These are phyloP conservation scores for Kodamaea jinghongensis DNA, from an alignment of 805 yeast species.

Conservation along the genomic window DNA sequence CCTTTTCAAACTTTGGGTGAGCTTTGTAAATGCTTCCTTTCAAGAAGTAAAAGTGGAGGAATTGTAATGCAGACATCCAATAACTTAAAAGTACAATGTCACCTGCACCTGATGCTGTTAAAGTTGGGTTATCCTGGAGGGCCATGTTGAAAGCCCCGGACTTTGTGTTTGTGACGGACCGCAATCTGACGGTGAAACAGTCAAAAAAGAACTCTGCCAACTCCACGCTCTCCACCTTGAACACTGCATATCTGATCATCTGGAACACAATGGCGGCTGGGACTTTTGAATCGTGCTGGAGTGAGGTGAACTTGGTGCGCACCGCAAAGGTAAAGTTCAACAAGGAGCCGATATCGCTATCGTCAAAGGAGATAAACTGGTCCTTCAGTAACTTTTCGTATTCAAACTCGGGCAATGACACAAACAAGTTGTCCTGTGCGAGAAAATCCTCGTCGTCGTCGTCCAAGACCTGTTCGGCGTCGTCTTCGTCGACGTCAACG, in stretches of 20 bases:
- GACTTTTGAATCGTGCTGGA: slow-evolving; percentile 48
- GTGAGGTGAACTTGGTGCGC: slow-evolving; percentile 35
- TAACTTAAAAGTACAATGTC: slow-evolving; percentile 75
- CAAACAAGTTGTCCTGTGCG: slow-evolving; percentile 26
- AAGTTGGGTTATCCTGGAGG: slow-evolving; percentile 17
- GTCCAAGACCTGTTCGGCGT: slow-evolving; percentile 16
- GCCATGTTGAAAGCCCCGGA: slow-evolving; percentile 55
- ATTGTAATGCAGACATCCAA: slow-evolving; percentile 82
- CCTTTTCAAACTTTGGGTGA: slow-evolving; percentile 62
- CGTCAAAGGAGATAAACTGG: slow-evolving; percentile 61
- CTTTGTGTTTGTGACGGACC: slow-evolving; percentile 57
- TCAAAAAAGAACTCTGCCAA: slow-evolving; percentile 59
- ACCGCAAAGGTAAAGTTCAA: slow-evolving; percentile 48
- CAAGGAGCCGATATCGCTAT: slow-evolving; percentile 50
- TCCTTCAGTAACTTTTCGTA: slow-evolving; percentile 54
- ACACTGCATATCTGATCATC: slow-evolving; percentile 65
- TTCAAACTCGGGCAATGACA: slow-evolving; percentile 45
- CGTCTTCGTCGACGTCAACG: slow-evolving; percentile 17
- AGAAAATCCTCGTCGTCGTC: slow-evolving; percentile 28
- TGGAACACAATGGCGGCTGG: slow-evolving; percentile 74
- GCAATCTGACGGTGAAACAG: slow-evolving; percentile 57
- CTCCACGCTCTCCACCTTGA: slow-evolving; percentile 51
- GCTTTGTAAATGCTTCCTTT: slow-evolving; percentile 57
- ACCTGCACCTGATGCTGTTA: slow-evolving; percentile 37
- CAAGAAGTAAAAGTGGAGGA: slow-evolving; percentile 71